Conservation (phyloP, 805 yeast species). For the Pichia thaimueangensis region DNA sequence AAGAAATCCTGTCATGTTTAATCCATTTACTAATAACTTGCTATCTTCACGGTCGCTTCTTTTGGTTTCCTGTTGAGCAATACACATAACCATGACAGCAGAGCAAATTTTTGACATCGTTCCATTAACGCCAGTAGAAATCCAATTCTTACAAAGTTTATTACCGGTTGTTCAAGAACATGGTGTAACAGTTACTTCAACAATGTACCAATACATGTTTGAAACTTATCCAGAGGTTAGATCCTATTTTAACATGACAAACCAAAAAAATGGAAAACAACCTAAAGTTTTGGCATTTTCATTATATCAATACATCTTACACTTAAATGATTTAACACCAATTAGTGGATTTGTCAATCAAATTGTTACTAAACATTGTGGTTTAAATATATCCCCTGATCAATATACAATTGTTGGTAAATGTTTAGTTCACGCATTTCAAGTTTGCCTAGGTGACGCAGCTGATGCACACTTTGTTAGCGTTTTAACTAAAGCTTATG, state of each 20-base stretch:
- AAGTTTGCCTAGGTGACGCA: constrained; percentile 46
- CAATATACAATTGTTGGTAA: constrained; percentile 63
- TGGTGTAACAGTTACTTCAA: constrained; percentile 49
- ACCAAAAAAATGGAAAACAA: constrained; percentile 50
- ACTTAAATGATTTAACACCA: constrained; percentile 53
- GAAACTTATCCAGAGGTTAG: constrained; percentile 45
- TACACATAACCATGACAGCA: constrained; percentile 9
- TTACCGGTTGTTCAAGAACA: constrained; percentile 50
- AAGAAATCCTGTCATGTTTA: too few species aligned
- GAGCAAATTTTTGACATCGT: constrained; percentile 24
- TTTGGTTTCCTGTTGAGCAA: too few species aligned
- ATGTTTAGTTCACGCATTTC: constrained; percentile 48
- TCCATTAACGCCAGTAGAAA: constrained; percentile 30
- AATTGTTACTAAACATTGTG: constrained; percentile 61
- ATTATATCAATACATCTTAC: constrained; percentile 52
- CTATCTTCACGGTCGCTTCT: too few species aligned
- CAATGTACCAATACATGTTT: constrained; percentile 53
- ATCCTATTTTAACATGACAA: constrained; percentile 53
- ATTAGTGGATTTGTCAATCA: constrained; percentile 48
- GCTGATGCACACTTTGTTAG: constrained; percentile 53
- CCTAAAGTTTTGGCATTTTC: constrained; percentile 62
- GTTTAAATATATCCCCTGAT: constrained; percentile 54
- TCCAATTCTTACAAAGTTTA: constrained; percentile 36
- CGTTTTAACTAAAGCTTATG: constrained; percentile 66
- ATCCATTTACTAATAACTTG: too few species aligned